Evolutionary conservation across 148 eudicot genomes (phyloP), one percentile per base, ranked within the genome.

Genomic region (Camellia lanceoleosa): DNA sequence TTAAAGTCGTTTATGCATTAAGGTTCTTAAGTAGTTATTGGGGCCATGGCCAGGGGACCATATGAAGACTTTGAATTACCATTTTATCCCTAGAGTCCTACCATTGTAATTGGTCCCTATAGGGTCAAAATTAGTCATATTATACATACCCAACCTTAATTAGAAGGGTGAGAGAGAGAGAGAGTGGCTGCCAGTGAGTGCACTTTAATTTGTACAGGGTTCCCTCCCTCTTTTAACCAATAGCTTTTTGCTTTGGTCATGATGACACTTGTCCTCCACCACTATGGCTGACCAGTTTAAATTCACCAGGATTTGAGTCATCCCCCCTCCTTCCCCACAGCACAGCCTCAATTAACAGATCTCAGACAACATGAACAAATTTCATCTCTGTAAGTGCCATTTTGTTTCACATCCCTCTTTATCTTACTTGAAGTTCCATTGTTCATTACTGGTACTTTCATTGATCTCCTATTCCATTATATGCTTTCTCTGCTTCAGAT

Each of bases 161-260:
- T 42, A 30, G 38, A 30, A 68, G 59, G 30, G 66, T 30, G 49
- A 55, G 46, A 51, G 60, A 23, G 23, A 12, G 73, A 71, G 73
- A 71, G 54, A 68, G 68, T 73, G 80, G 56, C 75, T 64, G 19
- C 78, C 55, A 8, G 73, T 7, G 6, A 56, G 64, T 80, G 82
- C 82, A 84, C 95, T 91, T 91, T 88, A 91, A n/a, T 92, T 92
- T 89, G 91, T 83, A 87, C 88, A 77, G 74, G 62, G 55, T 88
- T 92, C 94, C 98, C 97, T 87, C 96, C 88, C 76, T 65, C 72
- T 71, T 83, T 80, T 83, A 30, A 64, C 77, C 55, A 84, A 90
- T 84, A 83, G 90, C 81, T 85, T 89, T 30, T 87, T 86, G 81
- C 75, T 76, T 77, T 79, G 74, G 65, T 75, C 74, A 87, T 90